Evolutionary conservation across 2,329 filamentous ascomycete species (phyloP).

Genomic region (Tetracladium maxilliforme): DNA sequence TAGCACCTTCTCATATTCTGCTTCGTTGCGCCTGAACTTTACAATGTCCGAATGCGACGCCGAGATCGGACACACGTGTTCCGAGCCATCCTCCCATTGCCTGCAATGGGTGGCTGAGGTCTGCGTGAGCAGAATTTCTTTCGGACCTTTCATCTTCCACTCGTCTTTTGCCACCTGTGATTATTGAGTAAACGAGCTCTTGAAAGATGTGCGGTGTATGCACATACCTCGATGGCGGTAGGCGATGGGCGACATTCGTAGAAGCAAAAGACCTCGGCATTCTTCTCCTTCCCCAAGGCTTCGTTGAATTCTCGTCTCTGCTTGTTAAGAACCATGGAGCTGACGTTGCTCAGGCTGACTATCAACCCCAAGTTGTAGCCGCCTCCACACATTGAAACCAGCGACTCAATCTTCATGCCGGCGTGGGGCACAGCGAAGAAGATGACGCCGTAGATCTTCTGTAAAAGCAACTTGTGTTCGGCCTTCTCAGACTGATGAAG

Average conservation of each 20-base stretch:
- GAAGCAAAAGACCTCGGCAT: neutral
- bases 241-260: no score
- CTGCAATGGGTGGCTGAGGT: neutral
- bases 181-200: no score
- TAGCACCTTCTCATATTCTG: no score
- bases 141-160: constrained; percentile 1
- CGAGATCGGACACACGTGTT: no score
- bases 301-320: neutral
- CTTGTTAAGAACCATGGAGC: neutral
- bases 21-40: no score
- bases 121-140: neutral
- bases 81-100: neutral
- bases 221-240: no score
- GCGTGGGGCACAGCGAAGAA: constrained; percentile 2
- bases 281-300: no score
- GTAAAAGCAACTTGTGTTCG: neutral
- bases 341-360: neutral
- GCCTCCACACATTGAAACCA: constrained; percentile 1
- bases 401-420: constrained; percentile 1
- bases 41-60: no score
- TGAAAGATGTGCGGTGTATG: no score
- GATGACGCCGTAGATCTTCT: neutral
- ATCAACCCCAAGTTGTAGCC: neutral
- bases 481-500: neutral
- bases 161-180: constrained; percentile 1